A percentile compares a stretch with the other conserved stretches of the same genome.
Evolutionary conservation across 495 filamentous ascomycete genomes (phyloP).

Genomic region (Articulospora tetracladia): DNA sequence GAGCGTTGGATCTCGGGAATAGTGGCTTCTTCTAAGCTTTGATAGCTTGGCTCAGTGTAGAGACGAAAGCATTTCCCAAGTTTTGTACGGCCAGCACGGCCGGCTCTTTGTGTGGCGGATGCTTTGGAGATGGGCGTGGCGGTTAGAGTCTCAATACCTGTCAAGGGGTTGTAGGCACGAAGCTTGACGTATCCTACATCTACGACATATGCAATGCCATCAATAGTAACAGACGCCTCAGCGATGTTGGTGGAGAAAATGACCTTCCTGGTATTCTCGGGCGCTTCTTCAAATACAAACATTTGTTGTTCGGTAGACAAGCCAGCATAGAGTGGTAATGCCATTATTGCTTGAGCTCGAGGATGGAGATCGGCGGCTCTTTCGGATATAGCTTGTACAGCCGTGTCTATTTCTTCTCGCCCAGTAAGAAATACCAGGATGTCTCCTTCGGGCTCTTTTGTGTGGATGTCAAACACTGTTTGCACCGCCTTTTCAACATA

Average conservation of each 20-base stretch:
- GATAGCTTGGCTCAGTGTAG: constrained; percentile 77
- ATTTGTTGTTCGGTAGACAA: constrained; percentile 87
- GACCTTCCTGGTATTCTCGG: constrained; percentile 83
- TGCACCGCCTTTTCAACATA: constrained; percentile 85
- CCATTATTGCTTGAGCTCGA: constrained; percentile 63
- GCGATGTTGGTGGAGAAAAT: constrained; percentile 96
- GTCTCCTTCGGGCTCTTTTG: constrained; percentile 83
- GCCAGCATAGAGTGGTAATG: constrained; percentile 85
- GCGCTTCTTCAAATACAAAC: constrained; percentile 85
- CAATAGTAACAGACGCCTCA: constrained; percentile 92
- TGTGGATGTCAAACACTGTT: constrained; percentile 90
- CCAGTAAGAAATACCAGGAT: constrained; percentile 92
- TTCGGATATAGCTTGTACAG: constrained; percentile 74
- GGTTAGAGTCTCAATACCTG: constrained; percentile 90
- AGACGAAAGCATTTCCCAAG: constrained; percentile 94
- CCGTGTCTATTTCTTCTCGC: constrained; percentile 86
- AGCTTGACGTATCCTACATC: constrained; percentile 93
- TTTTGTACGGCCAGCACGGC: constrained; percentile 86
- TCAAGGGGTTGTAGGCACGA: constrained; percentile 79
- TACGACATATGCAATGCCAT: constrained; percentile 88
- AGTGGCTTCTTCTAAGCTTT: constrained; percentile 66
- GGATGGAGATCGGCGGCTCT: constrained; percentile 71
- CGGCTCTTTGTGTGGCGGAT: constrained; percentile 87
- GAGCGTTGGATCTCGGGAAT: constrained; percentile 91
- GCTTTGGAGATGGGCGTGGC: constrained; percentile 86